Percentiles rank a stretch among this genome's conserved stretches.
Evolutionary conservation across 768 basidiomycete species (phyloP).

Genomic region (Exsudoporus frostii): DNA sequence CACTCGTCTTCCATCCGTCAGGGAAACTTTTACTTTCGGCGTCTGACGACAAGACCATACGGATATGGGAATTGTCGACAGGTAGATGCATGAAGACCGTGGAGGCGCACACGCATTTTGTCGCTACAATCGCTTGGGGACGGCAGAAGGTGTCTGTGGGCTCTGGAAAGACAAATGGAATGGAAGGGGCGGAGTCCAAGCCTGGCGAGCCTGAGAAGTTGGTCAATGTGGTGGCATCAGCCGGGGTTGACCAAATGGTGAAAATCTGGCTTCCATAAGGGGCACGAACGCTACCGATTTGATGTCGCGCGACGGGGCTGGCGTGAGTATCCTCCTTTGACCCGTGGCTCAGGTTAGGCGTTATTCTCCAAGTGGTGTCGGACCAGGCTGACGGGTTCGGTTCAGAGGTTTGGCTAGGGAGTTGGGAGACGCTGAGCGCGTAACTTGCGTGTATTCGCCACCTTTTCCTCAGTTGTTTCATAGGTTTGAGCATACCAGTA

Average conservation of each 20-base stretch:
- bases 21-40: slow-evolving; percentile 90
- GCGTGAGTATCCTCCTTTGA: slow-evolving; percentile 15
- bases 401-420: slow-evolving; percentile 3
- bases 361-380: not conserved
- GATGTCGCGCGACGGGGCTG: slow-evolving; percentile 8
- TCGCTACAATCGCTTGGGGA: slow-evolving; percentile 81
- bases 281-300: not conserved
- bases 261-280: slow-evolving; percentile 62
- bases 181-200: slow-evolving; percentile 32
- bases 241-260: slow-evolving; percentile 64
- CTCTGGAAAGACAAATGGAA: slow-evolving; percentile 37
- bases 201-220: slow-evolving; percentile 48
- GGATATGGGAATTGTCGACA: slow-evolving; percentile 84
- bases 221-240: slow-evolving; percentile 67
- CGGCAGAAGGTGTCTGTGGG: slow-evolving; percentile 47
- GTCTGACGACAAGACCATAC: slow-evolving; percentile 88
- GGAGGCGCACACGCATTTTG: slow-evolving; percentile 84
- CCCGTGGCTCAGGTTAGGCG: slow-evolving; percentile 16
- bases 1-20: slow-evolving; percentile 83
- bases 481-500: slow-evolving; percentile 34
- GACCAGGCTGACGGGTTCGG: slow-evolving; percentile 6
- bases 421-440: slow-evolving; percentile 27
- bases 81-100: slow-evolving; percentile 85
- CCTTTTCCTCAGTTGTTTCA: slow-evolving; percentile 15
- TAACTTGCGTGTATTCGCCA: slow-evolving; percentile 22